Evolutionary conservation across 208 protist genomes (phyloP).

Genomic region (Acanthamoeba royreba): DNA sequence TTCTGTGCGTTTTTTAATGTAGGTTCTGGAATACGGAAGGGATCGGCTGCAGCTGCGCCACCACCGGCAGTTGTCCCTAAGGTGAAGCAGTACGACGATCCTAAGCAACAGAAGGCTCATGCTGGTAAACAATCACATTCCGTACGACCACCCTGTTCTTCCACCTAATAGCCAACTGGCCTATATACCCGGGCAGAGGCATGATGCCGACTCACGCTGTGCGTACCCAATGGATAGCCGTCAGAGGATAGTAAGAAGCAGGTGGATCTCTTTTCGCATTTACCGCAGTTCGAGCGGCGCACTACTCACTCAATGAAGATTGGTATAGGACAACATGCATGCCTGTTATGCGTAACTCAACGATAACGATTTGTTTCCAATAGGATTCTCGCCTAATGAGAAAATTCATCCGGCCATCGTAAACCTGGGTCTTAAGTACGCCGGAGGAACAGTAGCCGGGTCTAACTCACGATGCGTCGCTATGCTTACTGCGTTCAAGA

Average conservation of each 20-base stretch:
- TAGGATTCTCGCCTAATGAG: not conserved
- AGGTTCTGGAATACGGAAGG: not conserved
- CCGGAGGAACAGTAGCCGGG: constrained; percentile 61
- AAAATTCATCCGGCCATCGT: constrained; percentile 72
- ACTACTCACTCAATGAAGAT: not conserved
- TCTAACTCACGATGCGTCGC: constrained; percentile 74
- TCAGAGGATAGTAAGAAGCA: constrained; percentile 37
- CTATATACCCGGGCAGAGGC: too few relatives aligned
- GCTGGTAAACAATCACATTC: not conserved
- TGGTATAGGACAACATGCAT: not conserved
- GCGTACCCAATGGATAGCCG: too few relatives aligned
- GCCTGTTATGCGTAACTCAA: not conserved
- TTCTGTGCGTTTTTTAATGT: not conserved
- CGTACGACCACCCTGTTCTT: not conserved
- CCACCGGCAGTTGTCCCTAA: not conserved
- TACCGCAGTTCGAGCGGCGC: constrained; percentile 61
- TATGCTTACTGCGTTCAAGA: constrained; percentile 69
- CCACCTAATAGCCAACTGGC: too few relatives aligned
- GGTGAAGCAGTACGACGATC: not conserved
- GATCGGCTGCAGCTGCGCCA: not conserved
- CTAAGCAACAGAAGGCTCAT: not conserved
- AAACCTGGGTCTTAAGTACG: constrained; percentile 67
- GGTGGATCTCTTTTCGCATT: constrained; percentile 66
- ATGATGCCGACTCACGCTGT: too few relatives aligned
- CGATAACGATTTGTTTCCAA: not conserved